Evolutionary conservation across 371 early-diverging fungal species (phyloP), one percentile per base, ranked within the genome.

Genomic region (Homolaphlyctis polyrhiza): DNA sequence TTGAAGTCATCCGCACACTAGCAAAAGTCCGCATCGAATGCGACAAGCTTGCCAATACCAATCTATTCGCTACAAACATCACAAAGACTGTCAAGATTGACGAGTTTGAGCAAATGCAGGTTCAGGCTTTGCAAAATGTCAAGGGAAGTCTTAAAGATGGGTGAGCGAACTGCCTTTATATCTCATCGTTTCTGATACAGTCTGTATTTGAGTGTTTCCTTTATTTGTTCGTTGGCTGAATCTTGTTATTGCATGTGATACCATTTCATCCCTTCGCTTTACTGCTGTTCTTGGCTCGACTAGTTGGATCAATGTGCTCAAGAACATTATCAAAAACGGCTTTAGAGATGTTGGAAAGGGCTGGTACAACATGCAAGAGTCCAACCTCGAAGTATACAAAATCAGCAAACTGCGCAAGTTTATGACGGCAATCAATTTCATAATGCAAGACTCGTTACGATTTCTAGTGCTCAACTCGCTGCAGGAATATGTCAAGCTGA

Each of bases 331-430:
- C 27, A 69, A 66, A 43, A 57, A 43, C 54, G 85, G 85, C 0
- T 76, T 84, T 52, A 77, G 74, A 55, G 81, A 80, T 55, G 80
- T 80, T 5, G 83, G 82, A 18, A 81, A 83, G 60, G 85, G 85
- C 23, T 84, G 85, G 85, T 84, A 80, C 70, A 84, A 83, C 64
- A 76, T 80, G 64, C 69, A 73, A 35, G 83, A 83, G 59, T 71
- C 76, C 60, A 82, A 77, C 32, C 62, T 76, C 29, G 85, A 84
- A 57, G 82, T 84, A 18, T 83, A 84, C 67, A 66, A 71, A 47
- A 78, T 81, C 49, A 75, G 78, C 23, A 81, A 82, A 60, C 73
- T 85, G 29, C 65, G 62, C 32, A 74, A 73, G 63, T 80, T 85
- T 57, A 79, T 85, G 84, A 77, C 76, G 0, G 58, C 78, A 3